Evolutionary conservation across 23 red algal species (phyloP).

Genomic region (Gracilaria domingensis): DNA sequence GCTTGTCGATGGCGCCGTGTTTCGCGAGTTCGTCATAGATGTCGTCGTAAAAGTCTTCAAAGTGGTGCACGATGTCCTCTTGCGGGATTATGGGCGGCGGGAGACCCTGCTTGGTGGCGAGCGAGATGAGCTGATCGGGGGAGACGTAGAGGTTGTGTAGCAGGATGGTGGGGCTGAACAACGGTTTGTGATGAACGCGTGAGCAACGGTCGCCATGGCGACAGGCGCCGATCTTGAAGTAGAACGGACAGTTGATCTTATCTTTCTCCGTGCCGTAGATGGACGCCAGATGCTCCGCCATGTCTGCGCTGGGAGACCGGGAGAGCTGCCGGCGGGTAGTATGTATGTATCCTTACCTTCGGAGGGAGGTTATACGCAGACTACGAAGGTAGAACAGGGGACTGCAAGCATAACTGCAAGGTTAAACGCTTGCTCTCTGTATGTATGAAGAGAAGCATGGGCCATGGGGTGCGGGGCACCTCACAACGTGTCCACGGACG

Average conservation of each 20-base stretch:
- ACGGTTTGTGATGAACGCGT: constrained; percentile 79
- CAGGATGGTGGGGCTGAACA: constrained; percentile 80
- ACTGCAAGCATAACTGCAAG: no score
- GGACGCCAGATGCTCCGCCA: constrained; percentile 80
- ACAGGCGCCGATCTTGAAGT: constrained; percentile 91
- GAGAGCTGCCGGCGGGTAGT: no score
- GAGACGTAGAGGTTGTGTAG: constrained; percentile 84
- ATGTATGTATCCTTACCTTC: no score
- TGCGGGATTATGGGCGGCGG: constrained; percentile 71
- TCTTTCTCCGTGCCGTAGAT: constrained; percentile 87
- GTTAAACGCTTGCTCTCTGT: no score
- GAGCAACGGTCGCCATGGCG: constrained; percentile 92
- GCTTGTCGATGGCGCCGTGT: constrained; percentile 76
- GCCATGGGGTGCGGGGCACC: no score
- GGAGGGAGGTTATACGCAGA: no score
- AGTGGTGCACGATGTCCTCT: constrained; percentile 65
- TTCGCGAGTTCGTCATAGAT: constrained; percentile 68
- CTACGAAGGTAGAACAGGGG: no score
- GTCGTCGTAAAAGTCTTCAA: constrained; percentile 89
- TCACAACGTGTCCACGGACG: not conserved
- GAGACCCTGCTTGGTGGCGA: constrained; percentile 58
- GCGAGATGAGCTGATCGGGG: constrained; percentile 65
- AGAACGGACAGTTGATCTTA: constrained; percentile 84
- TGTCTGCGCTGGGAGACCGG: not conserved
- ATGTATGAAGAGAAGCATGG: no score